Evolutionary conservation across 2,329 filamentous ascomycete genomes (phyloP), one percentile per base, ranked within the genome.

Genomic region (Alternaria postmessia): DNA sequence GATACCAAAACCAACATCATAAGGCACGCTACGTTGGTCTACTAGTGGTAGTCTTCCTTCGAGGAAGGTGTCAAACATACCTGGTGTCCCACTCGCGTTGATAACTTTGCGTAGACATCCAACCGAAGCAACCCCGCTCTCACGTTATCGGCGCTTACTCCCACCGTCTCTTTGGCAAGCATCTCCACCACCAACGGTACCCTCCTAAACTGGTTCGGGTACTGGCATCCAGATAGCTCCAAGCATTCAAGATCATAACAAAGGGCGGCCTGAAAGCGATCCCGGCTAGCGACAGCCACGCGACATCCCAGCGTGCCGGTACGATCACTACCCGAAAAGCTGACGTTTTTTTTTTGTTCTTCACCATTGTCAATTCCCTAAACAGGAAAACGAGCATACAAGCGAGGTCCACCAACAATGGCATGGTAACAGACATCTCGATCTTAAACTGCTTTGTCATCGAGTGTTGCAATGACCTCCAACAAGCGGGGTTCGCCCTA

Each of bases 61-160:
- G 38, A 22, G 36, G 32, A 38, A 42, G 38, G 18, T 39, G 44
- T 56, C 53, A 51, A 60, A 54, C 41, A 32, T 28, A 55, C 38
- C 16, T 34, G 22, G 44, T 20, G 51, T 53, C 56, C 54, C 58
- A 51, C 53, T 48, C 38, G 43, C 34, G 39, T 32, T 32, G 18
- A 38, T 28, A 38, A 34, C 55, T 54, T 52, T 42, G 48, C 44
- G 30, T 43, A 51, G 38, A 51, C 54, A 49, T 55, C 54, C 49
- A 51, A 64, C 51, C 57, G 54, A 63, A 43, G 55, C 44, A 49
- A 43, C 60, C 64, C 51, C 57, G 53, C 62, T 61, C 64, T 63
- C 57, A 59, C 22, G 22, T 55, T 47, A 49, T 61, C 66, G 68
- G 71, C 72, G 72, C 72, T 69, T 74, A 73, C 47, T 62, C 58